A percentile compares a stretch with the other conserved stretches of the same genome.
phyloP scores from a whole-genome alignment of 805 yeast species.

The Lachancea mirantina region DNA sequence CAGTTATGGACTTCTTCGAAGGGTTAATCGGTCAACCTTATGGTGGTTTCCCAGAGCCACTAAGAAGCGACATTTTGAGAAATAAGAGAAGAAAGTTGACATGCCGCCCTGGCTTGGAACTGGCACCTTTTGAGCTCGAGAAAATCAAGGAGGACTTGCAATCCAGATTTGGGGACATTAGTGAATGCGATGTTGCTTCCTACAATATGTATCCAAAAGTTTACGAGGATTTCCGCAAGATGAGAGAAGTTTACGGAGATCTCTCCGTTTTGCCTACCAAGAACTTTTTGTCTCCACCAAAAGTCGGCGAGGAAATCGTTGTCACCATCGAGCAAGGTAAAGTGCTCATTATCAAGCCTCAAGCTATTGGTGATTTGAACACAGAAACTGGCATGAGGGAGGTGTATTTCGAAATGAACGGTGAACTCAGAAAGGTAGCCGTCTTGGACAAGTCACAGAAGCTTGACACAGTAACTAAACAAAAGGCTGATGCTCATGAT shows the following conservation, averaged over 20 bases:
- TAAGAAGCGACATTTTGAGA: constrained; percentile 82
- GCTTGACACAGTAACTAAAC: constrained; percentile 76
- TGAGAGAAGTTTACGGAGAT: constrained; percentile 77
- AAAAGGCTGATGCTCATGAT: constrained; percentile 83
- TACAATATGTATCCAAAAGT: constrained; percentile 98
- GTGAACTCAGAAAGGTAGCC: constrained; percentile 94
- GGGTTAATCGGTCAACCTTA: constrained; percentile 99
- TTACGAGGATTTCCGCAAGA: constrained; percentile 76
- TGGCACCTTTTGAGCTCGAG: constrained; percentile 76
- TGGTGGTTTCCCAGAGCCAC: constrained; percentile 99
- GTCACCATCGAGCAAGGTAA: constrained; percentile 95
- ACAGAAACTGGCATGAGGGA: constrained; percentile 85
- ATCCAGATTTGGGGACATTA: constrained; percentile 70
- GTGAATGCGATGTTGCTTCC: constrained; percentile 87
- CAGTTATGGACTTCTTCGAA: constrained; percentile 96
- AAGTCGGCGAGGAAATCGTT: constrained; percentile 77
- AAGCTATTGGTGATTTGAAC: constrained; percentile 88
- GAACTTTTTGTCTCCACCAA: constrained; percentile 81
- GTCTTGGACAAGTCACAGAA: constrained; percentile 84
- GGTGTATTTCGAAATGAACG: constrained; percentile 95
- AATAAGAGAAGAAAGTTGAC: constrained; percentile 90
- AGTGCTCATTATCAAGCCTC: constrained; percentile 78
- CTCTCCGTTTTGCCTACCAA: constrained; percentile 90
- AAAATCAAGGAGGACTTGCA: constrained; percentile 65
- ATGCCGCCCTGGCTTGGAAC: constrained; percentile 84